A percentile compares a stretch with the other conserved stretches of the same genome.
These are phyloP conservation scores for Apiotrichum veenhuisii DNA, from an alignment of 1,284 basidiomycete species.

Conservation along the genomic window DNA sequence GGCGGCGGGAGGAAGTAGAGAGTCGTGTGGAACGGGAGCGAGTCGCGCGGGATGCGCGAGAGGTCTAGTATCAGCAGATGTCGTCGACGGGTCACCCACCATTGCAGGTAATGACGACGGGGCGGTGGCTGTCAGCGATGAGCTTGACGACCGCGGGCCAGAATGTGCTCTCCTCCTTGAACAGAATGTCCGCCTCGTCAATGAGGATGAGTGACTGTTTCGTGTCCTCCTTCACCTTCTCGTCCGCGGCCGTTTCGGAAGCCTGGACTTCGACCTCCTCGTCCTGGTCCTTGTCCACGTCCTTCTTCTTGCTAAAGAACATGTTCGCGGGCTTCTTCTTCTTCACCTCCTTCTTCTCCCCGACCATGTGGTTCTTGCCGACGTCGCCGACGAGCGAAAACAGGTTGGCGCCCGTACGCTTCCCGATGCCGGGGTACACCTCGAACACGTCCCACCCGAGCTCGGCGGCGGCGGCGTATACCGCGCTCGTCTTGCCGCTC, in stretches of 20 bases:
- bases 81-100: conserved; percentile 56
- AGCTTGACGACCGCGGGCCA: conserved; percentile 80
- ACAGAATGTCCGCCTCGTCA: conserved; percentile 96
- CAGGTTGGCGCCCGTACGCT: conserved; percentile 73
- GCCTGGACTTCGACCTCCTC: too few species aligned
- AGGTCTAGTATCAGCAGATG: conserved; percentile 56
- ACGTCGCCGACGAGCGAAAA: conserved; percentile 84
- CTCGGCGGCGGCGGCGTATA: conserved; percentile 89
- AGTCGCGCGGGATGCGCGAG: conserved; percentile 62
- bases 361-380: conserved; percentile 81
- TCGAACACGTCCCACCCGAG: conserved; percentile 96
- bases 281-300: not conserved
- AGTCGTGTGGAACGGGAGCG: conserved; percentile 72
- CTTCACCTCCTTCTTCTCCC: conserved; percentile 10
- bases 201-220: conserved; percentile 85
- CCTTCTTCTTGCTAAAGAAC: conserved; percentile 5
- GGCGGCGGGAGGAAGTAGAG: conserved; percentile 65
- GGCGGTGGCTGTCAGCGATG: conserved; percentile 74
- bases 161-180: conserved; percentile 83
- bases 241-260: not conserved
- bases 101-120: conserved; percentile 88
- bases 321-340: conserved; percentile 1
- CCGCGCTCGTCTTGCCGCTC: conserved; percentile 84
- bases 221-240: not conserved
- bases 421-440: conserved; percentile 91